A percentile compares a stretch with the other conserved stretches of the same genome.
Evolutionary conservation across 306 rosid genomes (phyloP).

Genomic region (Rubus parviflorus): DNA sequence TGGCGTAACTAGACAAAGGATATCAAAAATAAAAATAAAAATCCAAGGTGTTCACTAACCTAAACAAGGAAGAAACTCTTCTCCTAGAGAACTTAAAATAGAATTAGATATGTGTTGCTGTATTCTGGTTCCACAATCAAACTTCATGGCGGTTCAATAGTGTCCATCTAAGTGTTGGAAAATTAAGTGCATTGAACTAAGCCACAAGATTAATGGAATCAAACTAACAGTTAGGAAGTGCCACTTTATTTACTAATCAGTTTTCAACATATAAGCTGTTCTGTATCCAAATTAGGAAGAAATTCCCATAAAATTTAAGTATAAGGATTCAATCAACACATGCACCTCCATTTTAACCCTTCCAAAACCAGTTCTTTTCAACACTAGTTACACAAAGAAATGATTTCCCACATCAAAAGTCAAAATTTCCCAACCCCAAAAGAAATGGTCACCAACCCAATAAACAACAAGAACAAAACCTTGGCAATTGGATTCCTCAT

Average conservation of each 20-base stretch:
- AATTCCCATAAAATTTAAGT: not conserved
- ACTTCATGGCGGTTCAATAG: not conserved
- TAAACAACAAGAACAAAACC: not conserved
- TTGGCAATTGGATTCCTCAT: not conserved
- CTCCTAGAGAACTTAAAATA: not conserved
- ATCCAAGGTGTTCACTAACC: not conserved
- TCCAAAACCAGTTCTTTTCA: not conserved
- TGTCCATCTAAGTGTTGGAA: not conserved
- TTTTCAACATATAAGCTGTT: not conserved
- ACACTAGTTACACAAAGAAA: not conserved
- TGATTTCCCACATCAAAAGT: not conserved
- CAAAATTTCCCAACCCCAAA: constrained; percentile 3
- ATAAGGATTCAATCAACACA: not conserved
- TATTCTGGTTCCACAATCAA: not conserved
- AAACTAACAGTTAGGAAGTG: not conserved
- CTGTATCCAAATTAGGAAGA: constrained; percentile 1
- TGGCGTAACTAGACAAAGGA: not conserved
- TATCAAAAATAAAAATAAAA: not conserved
- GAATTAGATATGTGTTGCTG: not conserved
- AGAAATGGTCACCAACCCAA: not conserved
- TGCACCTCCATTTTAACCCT: not conserved
- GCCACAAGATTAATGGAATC: not conserved
- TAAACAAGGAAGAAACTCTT: not conserved
- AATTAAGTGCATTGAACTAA: not conserved
- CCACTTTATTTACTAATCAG: not conserved